A percentile compares a stretch with the other conserved stretches of the same genome.
Conservation (phyloP, 768 basidiomycete genomes). For the Imleria badia region DNA sequence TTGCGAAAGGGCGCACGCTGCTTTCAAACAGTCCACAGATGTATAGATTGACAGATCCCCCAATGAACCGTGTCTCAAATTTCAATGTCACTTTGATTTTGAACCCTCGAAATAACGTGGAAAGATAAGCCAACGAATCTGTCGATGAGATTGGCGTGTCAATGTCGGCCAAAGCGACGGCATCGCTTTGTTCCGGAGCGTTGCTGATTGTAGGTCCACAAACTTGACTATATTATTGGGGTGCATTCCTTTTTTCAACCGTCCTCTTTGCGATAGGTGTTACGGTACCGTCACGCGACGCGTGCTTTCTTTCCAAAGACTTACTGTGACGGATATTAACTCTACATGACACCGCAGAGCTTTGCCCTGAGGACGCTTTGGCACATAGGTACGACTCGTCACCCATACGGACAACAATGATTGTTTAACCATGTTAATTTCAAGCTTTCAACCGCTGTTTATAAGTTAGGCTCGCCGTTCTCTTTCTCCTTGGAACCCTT, state of each 20-base stretch:
- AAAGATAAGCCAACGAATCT: not conserved
- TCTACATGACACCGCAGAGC: not conserved
- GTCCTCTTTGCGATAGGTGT: not conserved
- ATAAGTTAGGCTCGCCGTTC: not conserved
- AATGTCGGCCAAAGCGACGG: not conserved
- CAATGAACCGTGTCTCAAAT: not conserved
- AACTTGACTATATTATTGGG: not conserved
- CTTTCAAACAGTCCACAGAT: not conserved
- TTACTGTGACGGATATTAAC: not conserved
- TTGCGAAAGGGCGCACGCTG: too few relatives aligned
- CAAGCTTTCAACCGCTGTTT: not conserved
- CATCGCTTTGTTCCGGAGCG: constrained; percentile 2
- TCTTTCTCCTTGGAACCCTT: not conserved
- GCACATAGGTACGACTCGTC: not conserved
- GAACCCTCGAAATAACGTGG: not conserved
- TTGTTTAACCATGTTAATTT: not conserved
- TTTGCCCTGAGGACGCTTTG: not conserved
- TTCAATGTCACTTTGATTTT: not conserved
- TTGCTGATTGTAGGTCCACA: constrained; percentile 2
- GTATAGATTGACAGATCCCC: not conserved
- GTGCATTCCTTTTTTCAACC: not conserved
- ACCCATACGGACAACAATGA: not conserved
- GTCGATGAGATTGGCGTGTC: not conserved
- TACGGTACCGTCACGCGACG: not conserved
- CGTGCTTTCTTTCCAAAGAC: not conserved